These are phyloP conservation scores for Penicillium sp. DNA, from an alignment of 2,329 filamentous ascomycete species.

Conservation along the genomic window DNA sequence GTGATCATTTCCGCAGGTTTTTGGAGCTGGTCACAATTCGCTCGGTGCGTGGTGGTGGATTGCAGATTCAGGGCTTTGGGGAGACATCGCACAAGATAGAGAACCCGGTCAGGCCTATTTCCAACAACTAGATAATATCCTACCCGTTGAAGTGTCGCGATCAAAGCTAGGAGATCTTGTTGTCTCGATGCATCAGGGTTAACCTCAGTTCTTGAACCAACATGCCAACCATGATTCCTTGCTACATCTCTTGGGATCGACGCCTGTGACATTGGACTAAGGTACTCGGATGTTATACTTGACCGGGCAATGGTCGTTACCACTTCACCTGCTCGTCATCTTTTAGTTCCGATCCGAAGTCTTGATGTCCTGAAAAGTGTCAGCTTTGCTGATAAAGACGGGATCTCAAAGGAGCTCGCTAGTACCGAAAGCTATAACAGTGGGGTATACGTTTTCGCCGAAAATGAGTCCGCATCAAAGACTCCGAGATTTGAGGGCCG, in stretches of 20 bases:
- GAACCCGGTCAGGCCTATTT: neutral
- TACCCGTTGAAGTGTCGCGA: neutral
- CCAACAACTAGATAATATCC: slow-evolving; percentile 1
- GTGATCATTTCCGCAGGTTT: slow-evolving; percentile 21
- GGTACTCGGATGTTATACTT: neutral
- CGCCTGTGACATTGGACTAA: slow-evolving; percentile 5
- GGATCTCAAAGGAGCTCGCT: slow-evolving; percentile 9
- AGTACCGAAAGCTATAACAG: slow-evolving; percentile 10
- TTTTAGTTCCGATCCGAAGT: slow-evolving; percentile 16
- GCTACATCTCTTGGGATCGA: slow-evolving; percentile 10
- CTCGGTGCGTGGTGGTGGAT: slow-evolving; percentile 23
- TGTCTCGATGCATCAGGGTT: slow-evolving; percentile 9
- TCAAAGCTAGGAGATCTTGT: neutral
- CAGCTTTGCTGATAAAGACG: slow-evolving; percentile 5
- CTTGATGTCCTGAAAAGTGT: slow-evolving; percentile 8
- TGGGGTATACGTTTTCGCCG: slow-evolving; percentile 16
- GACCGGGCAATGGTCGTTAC: slow-evolving; percentile 12
- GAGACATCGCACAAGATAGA: neutral
- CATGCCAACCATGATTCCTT: slow-evolving; percentile 7
- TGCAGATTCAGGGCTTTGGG: slow-evolving; percentile 9
- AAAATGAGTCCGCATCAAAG: neutral
- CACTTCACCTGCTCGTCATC: slow-evolving; percentile 16
- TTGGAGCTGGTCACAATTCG: slow-evolving; percentile 21
- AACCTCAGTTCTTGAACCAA: slow-evolving; percentile 7
- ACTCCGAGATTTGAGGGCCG: slow-evolving; percentile 12